Evolutionary conservation across 2,329 filamentous ascomycete genomes (phyloP), one percentile per base, ranked within the genome.

Genomic region (Claviceps purpurea): DNA sequence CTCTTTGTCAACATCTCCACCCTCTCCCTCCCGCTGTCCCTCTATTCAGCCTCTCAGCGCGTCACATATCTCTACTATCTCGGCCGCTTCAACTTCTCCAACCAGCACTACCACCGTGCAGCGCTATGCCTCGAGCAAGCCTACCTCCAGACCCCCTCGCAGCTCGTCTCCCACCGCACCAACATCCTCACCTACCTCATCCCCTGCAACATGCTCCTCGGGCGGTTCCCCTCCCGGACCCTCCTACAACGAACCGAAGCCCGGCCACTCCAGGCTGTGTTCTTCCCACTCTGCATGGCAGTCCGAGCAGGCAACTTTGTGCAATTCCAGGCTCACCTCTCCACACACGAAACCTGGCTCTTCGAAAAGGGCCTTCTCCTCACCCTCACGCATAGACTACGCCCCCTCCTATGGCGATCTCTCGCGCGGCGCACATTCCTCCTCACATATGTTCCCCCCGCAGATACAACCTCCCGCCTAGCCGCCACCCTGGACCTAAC

Each of bases 41-140:
- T 87, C 50, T 97, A 94, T 62, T 89, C 90, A 2, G 88, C 87
- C 22, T 79, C 85, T 5, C 87, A 97, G 64, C 81, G 89, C 48
- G 89, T 95, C 49, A 95, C 89, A 3, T 97, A 90, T 60, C 82
- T 97, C 14, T 96, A 95, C 70, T 95, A 95, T 64, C 82, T 97
- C 5, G 91, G 91, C 18, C 84, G 89, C 54, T 96, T 91, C 68
- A 82, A 90, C 62, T 89, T 95, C 65, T 82, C 87, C 56, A 90
- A 88, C 65, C 85, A 82, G 58, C 84, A 95, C 63, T 95, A 89
- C 66, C 81, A 79, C 56, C 82, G 86, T 26, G 89, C 90, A 0
- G 80, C 84, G 50, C 73, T 81, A 48, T 88, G 85, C 39, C 73
- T 96, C 6, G 79, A 94, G 61, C 76, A 83, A 26, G 88, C 91